phyloP scores from a whole-genome alignment of 2,329 filamentous ascomycete genomes.

The Colletotrichum sansevieriae region DNA sequence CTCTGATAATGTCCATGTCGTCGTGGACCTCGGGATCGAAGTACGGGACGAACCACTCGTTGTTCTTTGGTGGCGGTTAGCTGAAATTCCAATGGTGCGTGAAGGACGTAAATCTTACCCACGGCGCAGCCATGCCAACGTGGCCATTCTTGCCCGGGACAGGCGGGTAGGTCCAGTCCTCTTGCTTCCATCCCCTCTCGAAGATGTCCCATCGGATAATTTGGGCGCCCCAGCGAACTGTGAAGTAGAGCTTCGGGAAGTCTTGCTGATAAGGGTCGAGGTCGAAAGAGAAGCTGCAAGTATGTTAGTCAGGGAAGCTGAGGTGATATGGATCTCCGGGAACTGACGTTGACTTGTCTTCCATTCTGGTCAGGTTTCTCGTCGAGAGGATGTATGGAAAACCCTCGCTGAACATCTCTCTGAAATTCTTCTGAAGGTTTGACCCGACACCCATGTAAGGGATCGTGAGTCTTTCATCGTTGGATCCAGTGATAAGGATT shows the following conservation, averaged over 20 bases:
- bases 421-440: slow-evolving; percentile 23
- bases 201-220: slow-evolving; percentile 51
- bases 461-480: slow-evolving; percentile 56
- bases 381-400: slow-evolving; percentile 26
- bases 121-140: slow-evolving; percentile 49
- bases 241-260: slow-evolving; percentile 27
- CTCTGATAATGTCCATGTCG: slow-evolving; percentile 31
- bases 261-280: slow-evolving; percentile 30
- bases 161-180: slow-evolving; percentile 57
- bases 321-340: too few relatives aligned
- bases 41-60: not conserved
- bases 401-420: slow-evolving; percentile 4
- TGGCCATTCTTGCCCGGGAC: slow-evolving; percentile 53
- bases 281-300: slow-evolving; percentile 35
- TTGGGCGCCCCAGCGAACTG: slow-evolving; percentile 28
- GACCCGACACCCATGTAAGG: slow-evolving; percentile 52
- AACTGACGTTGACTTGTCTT: slow-evolving; percentile 37
- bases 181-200: slow-evolving; percentile 53
- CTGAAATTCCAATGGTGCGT: too few relatives aligned
- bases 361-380: slow-evolving; percentile 2
- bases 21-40: slow-evolving; percentile 32
- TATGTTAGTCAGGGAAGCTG: not conserved
- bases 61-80: slow-evolving; percentile 13
- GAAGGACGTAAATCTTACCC: not conserved
- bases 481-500: slow-evolving; percentile 55